phyloP scores from a whole-genome alignment of 257 asterid genomes.

The Pogostemon cablin region DNA sequence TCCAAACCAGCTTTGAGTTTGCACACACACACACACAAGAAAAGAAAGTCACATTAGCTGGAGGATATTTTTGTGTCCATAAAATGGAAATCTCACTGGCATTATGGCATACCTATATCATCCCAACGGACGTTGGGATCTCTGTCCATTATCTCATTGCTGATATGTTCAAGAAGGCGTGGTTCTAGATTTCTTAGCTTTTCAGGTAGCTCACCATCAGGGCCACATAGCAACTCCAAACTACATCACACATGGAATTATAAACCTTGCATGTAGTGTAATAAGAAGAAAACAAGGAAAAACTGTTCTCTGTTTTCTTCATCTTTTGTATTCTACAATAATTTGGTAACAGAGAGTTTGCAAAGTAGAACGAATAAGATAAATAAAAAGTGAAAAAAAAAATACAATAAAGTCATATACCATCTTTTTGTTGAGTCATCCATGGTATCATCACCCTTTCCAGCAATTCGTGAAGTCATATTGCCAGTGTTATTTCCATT shows the following conservation, averaged over 20 bases:
- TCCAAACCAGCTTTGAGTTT: conserved; percentile 81
- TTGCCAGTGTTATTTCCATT: conserved; percentile 67
- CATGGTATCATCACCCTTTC: conserved; percentile 80
- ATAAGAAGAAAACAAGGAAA: background rate
- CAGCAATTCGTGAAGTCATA: conserved; percentile 64
- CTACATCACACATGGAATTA: conserved; percentile 46
- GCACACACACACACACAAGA: conserved; percentile 24
- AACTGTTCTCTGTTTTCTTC: background rate
- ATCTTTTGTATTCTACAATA: conserved; percentile 19
- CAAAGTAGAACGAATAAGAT: conserved; percentile 14
- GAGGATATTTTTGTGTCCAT: conserved; percentile 11
- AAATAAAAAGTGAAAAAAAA: conserved; percentile 10
- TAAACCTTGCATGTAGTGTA: conserved; percentile 28
- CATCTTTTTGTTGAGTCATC: conserved; percentile 92
- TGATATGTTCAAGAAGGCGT: conserved; percentile 88
- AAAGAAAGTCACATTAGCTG: conserved; percentile 30
- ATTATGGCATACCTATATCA: conserved; percentile 70
- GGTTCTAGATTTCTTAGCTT: conserved; percentile 95
- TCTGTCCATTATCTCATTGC: conserved; percentile 98
- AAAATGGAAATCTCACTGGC: background rate
- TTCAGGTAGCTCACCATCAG: conserved; percentile 99
- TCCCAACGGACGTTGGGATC: conserved; percentile 99
- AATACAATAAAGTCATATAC: conserved; percentile 39
- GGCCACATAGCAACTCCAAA: conserved; percentile 86
- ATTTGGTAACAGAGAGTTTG: conserved; percentile 2